Evolutionary conservation across 345 rosid genomes (phyloP), one percentile per base, ranked within the genome.

Genomic region (Psidium friedrichsthalianum): DNA sequence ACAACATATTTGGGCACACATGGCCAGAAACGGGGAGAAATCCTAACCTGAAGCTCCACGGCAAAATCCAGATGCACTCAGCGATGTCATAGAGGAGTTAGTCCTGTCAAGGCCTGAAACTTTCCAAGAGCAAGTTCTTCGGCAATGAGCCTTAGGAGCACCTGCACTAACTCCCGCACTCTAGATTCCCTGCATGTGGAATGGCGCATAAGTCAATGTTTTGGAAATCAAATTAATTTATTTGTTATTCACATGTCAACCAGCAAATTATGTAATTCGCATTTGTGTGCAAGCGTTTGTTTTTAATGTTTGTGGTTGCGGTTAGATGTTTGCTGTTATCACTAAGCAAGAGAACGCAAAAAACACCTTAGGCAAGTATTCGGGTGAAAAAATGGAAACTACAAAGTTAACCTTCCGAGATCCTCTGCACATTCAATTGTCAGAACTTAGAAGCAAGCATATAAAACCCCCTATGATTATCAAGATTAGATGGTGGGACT

Each of bases 151-250:
- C 94, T 92, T 40, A 96, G 93, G 86, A 95, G 87, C 76, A 91
- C 92, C 86, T 91, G 96, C 82, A 96, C 97, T 80, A 92, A 88
- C 89, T 95, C 98, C 86, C 99, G 93, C 61, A 96, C 94, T 89
- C 90, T 89, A 42, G 86, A 82, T 93, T 97, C 98, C 98, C 99
- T 95, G 96, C 88, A 85, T 53, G 80, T 36, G 61, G 84, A 82
- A 53, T 52, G 84, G 42, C 42, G n/a, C 58, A 29, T 4, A 0
- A 32, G 61, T 29, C 24, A 12, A 20, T 32, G 25, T 82, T 27
- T 2, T 6, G 0, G 27, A 57, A 83, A 25, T 32, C 29, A 44
- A 40, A 22, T 55, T 8, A 36, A 69, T 40, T 36, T 36, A 18
- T 36, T 55, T 69, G 25, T 8, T 1, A 21, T 20, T 6, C 4